phyloP scores from a whole-genome alignment of 2,329 filamentous ascomycete species.

The Emericellopsis cladophorae region DNA sequence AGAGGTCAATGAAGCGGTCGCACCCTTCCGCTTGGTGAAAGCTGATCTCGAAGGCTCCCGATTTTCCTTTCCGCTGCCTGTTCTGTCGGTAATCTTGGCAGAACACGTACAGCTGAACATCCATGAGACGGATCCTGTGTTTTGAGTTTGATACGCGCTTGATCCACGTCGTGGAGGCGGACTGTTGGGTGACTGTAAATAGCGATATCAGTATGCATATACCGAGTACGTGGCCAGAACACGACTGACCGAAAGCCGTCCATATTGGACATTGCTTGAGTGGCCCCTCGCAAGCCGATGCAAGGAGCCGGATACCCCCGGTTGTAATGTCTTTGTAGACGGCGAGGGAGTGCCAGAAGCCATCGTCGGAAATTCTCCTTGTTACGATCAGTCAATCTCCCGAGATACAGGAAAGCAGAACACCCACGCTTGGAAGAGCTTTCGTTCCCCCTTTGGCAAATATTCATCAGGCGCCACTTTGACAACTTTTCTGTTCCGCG shows the following conservation, averaged over 20 bases:
- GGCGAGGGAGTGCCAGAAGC: slow-evolving; percentile 36
- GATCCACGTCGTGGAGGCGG: slow-evolving; percentile 35
- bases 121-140: slow-evolving; percentile 35
- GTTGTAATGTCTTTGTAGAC: slow-evolving; percentile 39
- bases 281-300: slow-evolving; percentile 41
- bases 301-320: slow-evolving; percentile 39
- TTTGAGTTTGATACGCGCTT: slow-evolving; percentile 28
- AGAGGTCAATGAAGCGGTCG: slow-evolving; percentile 5
- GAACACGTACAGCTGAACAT: slow-evolving; percentile 47
- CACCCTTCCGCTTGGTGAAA: slow-evolving; percentile 28
- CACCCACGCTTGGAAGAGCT: slow-evolving; percentile 43
- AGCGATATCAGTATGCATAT: not conserved
- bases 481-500: slow-evolving; percentile 30
- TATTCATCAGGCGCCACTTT: slow-evolving; percentile 32
- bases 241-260: slow-evolving; percentile 47
- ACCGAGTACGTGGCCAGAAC: not conserved
- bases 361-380: slow-evolving; percentile 45
- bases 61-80: slow-evolving; percentile 33
- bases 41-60: slow-evolving; percentile 36
- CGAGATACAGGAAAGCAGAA: not conserved
- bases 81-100: slow-evolving; percentile 40
- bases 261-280: slow-evolving; percentile 44
- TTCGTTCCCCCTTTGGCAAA: slow-evolving; percentile 31
- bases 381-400: not conserved
- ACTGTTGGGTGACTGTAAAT: slow-evolving; percentile 37